A percentile compares a stretch with the other conserved stretches of the same genome.
Evolutionary conservation across 257 asterid genomes (phyloP).

Genomic region (Solanum habrochaites): DNA sequence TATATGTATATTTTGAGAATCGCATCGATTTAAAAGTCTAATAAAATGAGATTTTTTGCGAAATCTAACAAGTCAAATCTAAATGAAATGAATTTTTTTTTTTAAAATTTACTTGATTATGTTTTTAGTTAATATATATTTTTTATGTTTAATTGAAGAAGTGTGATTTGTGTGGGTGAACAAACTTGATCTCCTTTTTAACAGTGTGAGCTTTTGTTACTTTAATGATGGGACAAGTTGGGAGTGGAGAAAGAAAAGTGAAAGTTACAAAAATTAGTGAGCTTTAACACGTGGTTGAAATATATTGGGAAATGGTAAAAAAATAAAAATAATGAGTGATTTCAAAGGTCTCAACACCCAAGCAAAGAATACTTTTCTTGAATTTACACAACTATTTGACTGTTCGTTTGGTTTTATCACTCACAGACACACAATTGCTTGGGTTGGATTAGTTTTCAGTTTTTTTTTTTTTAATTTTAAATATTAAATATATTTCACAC

Average conservation of each 20-base stretch:
- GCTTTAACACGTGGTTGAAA: slow-evolving; percentile 38
- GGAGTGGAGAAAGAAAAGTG: slow-evolving; percentile 9
- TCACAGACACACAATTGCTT: background rate
- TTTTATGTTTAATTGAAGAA: background rate
- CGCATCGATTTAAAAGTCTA: rapidly evolving
- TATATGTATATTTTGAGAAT: rapidly evolving
- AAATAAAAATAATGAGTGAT: background rate
- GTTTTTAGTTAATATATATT: background rate
- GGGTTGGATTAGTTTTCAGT: background rate
- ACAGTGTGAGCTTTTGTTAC: slow-evolving; percentile 6
- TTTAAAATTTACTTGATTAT: background rate
- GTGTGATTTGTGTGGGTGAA: background rate
- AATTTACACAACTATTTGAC: slow-evolving; percentile 30
- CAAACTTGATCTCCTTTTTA: background rate
- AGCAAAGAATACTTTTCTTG: slow-evolving; percentile 58
- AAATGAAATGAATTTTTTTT: background rate
- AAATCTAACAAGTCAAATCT: background rate
- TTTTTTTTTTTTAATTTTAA: background rate
- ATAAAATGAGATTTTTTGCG: background rate
- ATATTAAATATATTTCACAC: background rate
- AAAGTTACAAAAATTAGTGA: background rate
- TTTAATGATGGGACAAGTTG: slow-evolving; percentile 31
- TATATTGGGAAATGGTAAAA: slow-evolving; percentile 24
- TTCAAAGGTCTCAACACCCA: slow-evolving; percentile 7
- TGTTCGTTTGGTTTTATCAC: slow-evolving; percentile 8